Evolutionary conservation across 2,329 filamentous ascomycete species (phyloP).

Genomic region (Lachnellula hyalina): DNA sequence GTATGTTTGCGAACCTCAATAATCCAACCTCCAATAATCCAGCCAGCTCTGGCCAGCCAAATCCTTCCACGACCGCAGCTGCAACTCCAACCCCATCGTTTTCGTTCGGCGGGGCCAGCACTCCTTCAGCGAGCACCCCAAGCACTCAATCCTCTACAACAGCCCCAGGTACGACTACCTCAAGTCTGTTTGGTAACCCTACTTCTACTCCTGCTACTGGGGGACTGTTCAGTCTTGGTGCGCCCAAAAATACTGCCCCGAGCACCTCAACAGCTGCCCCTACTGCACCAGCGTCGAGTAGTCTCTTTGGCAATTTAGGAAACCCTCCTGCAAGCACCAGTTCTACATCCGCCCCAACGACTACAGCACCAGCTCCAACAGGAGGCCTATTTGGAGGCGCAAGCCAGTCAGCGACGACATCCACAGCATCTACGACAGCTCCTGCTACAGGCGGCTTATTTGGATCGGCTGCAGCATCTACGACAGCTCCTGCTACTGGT

Average conservation of each 20-base stretch:
- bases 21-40: neutral
- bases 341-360: conserved; percentile 3
- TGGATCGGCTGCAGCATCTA: conserved; percentile 12
- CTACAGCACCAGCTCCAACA: conserved; percentile 4
- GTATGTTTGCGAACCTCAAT: conserved; percentile 4
- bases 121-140: conserved; percentile 1
- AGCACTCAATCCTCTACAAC: neutral
- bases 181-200: neutral
- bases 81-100: conserved; percentile 11
- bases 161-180: neutral
- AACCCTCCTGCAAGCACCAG: conserved; percentile 1
- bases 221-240: neutral
- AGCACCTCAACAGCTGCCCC: conserved; percentile 2
- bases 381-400: conserved; percentile 8
- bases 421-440: conserved; percentile 6
- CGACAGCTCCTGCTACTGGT: conserved; percentile 12
- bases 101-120: neutral
- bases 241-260: neutral
- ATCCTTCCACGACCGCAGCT: conserved; percentile 4
- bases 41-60: conserved; percentile 6
- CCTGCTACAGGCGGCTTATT: conserved; percentile 13
- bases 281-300: neutral
- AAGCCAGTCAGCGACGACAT: neutral
- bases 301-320: conserved; percentile 26
- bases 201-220: neutral